Conservation (phyloP, 768 basidiomycete species). For the Tricholoma bakamatsutake region DNA sequence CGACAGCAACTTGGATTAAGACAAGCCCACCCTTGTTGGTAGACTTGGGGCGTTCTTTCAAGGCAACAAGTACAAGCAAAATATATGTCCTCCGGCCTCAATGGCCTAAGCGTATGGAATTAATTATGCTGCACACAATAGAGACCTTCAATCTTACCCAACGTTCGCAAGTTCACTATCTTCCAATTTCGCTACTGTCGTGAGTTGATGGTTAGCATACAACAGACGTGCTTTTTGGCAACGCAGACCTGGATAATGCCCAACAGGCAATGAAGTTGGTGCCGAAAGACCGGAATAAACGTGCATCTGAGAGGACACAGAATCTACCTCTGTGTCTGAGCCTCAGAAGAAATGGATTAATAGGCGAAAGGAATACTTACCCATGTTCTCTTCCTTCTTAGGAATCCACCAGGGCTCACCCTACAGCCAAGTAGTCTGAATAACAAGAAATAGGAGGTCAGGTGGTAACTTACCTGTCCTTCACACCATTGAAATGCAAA, state of each 20-base stretch:
- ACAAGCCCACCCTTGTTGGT: constrained; percentile 54
- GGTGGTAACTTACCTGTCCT: constrained; percentile 40
- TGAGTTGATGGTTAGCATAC: neutral
- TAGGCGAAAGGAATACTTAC: neutral
- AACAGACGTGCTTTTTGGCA: neutral
- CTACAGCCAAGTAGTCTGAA: constrained; percentile 15
- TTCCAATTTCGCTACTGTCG: neutral
- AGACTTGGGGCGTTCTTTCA: constrained; percentile 45
- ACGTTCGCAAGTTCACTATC: neutral
- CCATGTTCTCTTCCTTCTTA: neutral
- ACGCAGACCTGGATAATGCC: neutral
- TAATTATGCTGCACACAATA: neutral
- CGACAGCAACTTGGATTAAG: constrained; percentile 48
- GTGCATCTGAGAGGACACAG: neutral
- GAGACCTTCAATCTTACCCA: neutral
- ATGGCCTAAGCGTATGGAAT: constrained; percentile 10
- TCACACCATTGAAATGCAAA: constrained; percentile 85
- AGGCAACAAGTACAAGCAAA: constrained; percentile 38
- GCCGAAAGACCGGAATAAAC: neutral
- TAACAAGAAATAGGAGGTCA: neutral
- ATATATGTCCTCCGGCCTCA: constrained; percentile 15
- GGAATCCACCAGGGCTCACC: constrained; percentile 43
- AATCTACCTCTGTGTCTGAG: neutral
- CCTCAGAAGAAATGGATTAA: neutral
- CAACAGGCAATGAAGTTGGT: neutral